These are phyloP conservation scores for Rhodomyrtus tomentosa DNA, from an alignment of 345 rosid genomes.

Conservation along the genomic window DNA sequence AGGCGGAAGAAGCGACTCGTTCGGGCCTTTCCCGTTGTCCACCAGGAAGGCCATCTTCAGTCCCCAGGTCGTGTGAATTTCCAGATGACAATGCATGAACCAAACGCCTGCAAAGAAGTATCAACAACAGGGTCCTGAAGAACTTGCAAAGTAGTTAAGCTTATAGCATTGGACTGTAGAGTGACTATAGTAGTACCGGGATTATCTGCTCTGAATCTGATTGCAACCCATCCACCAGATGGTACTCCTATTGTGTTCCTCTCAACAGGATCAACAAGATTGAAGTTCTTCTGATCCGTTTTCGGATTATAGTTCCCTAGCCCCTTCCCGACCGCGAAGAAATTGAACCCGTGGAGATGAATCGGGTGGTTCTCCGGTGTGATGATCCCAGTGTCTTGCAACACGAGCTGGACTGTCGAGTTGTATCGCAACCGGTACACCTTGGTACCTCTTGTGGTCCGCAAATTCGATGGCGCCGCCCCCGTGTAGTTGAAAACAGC, in stretches of 20 bases:
- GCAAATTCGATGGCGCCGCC: slow-evolving; percentile 38
- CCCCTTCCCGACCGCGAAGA: slow-evolving; percentile 69
- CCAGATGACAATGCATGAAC: slow-evolving; percentile 98
- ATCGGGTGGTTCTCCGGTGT: slow-evolving; percentile 79
- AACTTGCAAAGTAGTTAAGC: not conserved
- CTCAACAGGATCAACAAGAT: slow-evolving; percentile 87
- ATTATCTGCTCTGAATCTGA: slow-evolving; percentile 82
- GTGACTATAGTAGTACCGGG: slow-evolving; percentile 39
- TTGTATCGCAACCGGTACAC: slow-evolving; percentile 55
- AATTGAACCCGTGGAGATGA: slow-evolving; percentile 87
- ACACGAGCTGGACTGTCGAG: slow-evolving; percentile 63
- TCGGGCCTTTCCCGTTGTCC: slow-evolving; percentile 85
- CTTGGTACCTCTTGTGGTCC: slow-evolving; percentile 50
- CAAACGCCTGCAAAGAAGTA: slow-evolving; percentile 51
- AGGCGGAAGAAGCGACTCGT: slow-evolving; percentile 77
- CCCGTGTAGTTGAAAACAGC: slow-evolving; percentile 55
- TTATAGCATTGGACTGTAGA: not conserved
- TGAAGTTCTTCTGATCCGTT: slow-evolving; percentile 50
- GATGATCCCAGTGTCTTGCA: slow-evolving; percentile 81
- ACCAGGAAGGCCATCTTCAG: slow-evolving; percentile 96
- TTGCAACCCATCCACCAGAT: slow-evolving; percentile 87
- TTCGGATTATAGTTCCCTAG: slow-evolving; percentile 61
- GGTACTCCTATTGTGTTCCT: slow-evolving; percentile 91
- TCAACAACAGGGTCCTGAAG: not conserved
- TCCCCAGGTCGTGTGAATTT: slow-evolving; percentile 98